These are phyloP conservation scores for Phanerochaete carnosa DNA, from an alignment of 768 basidiomycete species.

Conservation along the genomic window DNA sequence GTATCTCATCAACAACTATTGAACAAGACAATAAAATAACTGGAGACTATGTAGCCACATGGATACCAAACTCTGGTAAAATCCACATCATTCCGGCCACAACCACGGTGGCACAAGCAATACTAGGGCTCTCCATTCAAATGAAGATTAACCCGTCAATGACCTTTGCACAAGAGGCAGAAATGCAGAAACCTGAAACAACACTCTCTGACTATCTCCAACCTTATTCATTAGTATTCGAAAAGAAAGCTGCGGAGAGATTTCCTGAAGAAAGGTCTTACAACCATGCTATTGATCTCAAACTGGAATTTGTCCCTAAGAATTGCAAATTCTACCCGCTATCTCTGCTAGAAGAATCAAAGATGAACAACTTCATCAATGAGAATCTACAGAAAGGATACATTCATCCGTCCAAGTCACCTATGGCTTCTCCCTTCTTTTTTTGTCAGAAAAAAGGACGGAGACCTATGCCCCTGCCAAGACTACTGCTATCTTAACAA, in stretches of 20 bases:
- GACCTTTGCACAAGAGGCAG: background rate
- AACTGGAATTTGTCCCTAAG: slow-evolving; percentile 7
- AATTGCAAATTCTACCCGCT: slow-evolving; percentile 18
- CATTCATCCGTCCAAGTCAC: slow-evolving; percentile 18
- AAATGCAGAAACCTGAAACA: background rate
- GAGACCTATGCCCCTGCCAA: slow-evolving; percentile 25
- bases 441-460: slow-evolving; percentile 36
- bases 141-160: background rate
- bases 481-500: slow-evolving; percentile 32
- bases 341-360: slow-evolving; percentile 8
- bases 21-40: background rate
- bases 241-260: slow-evolving; percentile 19
- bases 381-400: slow-evolving; percentile 20
- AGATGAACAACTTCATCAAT: slow-evolving; percentile 18
- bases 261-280: slow-evolving; percentile 14
- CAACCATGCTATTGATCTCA: slow-evolving; percentile 19
- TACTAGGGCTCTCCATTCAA: background rate
- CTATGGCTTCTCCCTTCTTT: slow-evolving; percentile 22
- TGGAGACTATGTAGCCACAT: background rate
- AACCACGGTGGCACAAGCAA: background rate
- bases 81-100: background rate
- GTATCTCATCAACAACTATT: background rate
- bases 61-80: background rate
- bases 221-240: slow-evolving; percentile 18
- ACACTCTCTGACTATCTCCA: background rate